These are phyloP conservation scores for Rehmannia glutinosa DNA, from an alignment of 257 asterid genomes.

Conservation along the genomic window DNA sequence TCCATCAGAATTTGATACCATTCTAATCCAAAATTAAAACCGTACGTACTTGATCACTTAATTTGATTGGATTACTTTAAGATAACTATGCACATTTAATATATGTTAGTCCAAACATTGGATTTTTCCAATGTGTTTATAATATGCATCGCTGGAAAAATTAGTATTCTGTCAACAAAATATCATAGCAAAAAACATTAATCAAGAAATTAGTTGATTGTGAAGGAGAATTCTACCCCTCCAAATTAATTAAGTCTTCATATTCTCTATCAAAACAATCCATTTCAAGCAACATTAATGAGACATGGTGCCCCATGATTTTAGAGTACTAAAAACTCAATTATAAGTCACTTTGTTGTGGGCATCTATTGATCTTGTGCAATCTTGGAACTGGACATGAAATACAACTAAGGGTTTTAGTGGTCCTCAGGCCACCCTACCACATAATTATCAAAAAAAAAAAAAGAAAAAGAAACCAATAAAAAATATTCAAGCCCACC, in stretches of 20 bases:
- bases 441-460: background rate
- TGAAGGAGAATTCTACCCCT: no score
- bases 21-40: no score
- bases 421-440: slow-evolving; percentile 20
- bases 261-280: slow-evolving; percentile 4
- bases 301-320: slow-evolving; percentile 28
- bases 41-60: no score
- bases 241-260: background rate
- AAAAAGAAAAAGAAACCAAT: background rate
- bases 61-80: no score
- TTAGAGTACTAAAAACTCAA: background rate
- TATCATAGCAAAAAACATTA: background rate
- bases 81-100: no score
- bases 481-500: slow-evolving; percentile 18
- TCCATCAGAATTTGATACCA: no score
- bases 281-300: background rate
- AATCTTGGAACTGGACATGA: slow-evolving; percentile 17
- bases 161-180: no score
- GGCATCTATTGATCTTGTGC: background rate
- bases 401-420: background rate
- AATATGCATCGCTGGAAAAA: no score
- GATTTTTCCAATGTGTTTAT: no score
- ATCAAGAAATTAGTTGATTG: background rate
- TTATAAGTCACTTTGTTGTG: background rate
- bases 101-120: no score